Conservation (phyloP, 495 filamentous ascomycete genomes). For the Penicillium odoratum region DNA sequence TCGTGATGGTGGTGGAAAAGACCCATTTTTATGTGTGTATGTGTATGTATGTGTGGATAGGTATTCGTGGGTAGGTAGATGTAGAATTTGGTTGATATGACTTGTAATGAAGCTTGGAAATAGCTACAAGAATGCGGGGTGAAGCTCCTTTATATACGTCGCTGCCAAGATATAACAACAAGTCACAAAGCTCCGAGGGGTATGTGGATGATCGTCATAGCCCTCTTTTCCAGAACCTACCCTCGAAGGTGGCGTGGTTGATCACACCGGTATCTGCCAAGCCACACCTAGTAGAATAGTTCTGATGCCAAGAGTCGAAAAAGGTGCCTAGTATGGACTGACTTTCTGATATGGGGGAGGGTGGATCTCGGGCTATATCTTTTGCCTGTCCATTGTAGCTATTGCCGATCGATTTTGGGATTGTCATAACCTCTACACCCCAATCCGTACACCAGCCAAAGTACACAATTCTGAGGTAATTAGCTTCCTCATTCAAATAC, state of each 20-base stretch:
- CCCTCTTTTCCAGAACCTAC: background rate
- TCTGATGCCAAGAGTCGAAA: background rate
- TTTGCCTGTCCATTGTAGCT: background rate
- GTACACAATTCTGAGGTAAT: background rate
- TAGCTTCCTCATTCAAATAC: background rate
- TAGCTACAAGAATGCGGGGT: conserved; percentile 1
- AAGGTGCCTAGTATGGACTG: background rate
- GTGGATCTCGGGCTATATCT: background rate
- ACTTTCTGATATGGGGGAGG: background rate
- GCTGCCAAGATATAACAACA: background rate
- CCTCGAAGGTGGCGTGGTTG: background rate
- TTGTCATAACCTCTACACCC: background rate
- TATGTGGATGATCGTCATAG: conserved; percentile 1
- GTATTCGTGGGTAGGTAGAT: background rate
- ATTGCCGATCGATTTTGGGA: background rate
- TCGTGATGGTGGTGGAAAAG: conserved; percentile 16
- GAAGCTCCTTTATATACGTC: background rate
- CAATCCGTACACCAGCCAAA: background rate
- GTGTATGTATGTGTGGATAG: background rate
- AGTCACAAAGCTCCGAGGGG: background rate
- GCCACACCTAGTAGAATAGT: background rate
- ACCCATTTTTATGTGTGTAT: conserved; percentile 13
- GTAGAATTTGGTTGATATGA: background rate
- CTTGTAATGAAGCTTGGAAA: background rate
- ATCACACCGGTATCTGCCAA: background rate